phyloP scores from a whole-genome alignment of 2,329 filamentous ascomycete species.

The Penicillium sumatraense region DNA sequence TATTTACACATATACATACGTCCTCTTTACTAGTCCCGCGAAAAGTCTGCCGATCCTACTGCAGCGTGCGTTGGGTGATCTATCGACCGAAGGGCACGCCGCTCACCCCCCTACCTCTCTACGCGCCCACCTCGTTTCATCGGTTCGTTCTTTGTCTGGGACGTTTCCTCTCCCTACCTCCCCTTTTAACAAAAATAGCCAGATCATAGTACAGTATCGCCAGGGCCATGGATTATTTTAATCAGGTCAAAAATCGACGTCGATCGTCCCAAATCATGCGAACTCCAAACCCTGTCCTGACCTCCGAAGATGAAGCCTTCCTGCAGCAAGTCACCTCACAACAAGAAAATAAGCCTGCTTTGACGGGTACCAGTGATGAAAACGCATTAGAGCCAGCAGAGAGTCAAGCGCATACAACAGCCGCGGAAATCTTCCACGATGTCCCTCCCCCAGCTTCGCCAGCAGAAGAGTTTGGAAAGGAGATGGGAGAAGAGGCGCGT shows the following conservation, averaged over 20 bases:
- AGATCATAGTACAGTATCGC: background rate
- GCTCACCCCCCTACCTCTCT: constrained; percentile 16
- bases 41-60: constrained; percentile 1
- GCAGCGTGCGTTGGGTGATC: constrained; percentile 15
- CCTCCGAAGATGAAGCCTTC: constrained; percentile 65
- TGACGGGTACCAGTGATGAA: constrained; percentile 6
- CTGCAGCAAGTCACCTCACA: constrained; percentile 56
- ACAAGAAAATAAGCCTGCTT: constrained; percentile 29
- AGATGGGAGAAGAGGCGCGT: constrained; percentile 37
- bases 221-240: constrained; percentile 48
- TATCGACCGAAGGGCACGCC: constrained; percentile 17
- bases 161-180: background rate
- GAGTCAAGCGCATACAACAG: background rate
- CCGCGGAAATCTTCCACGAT: constrained; percentile 51
- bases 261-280: constrained; percentile 37
- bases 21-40: background rate
- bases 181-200: background rate
- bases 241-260: constrained; percentile 45
- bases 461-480: constrained; percentile 43
- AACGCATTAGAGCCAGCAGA: background rate
- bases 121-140: constrained; percentile 21
- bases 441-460: constrained; percentile 58
- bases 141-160: constrained; percentile 3
- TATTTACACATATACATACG: too few relatives aligned
- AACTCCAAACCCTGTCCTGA: constrained; percentile 54